phyloP scores from a whole-genome alignment of 169 alveolate genomes.

The Cryptosporidium felis region DNA sequence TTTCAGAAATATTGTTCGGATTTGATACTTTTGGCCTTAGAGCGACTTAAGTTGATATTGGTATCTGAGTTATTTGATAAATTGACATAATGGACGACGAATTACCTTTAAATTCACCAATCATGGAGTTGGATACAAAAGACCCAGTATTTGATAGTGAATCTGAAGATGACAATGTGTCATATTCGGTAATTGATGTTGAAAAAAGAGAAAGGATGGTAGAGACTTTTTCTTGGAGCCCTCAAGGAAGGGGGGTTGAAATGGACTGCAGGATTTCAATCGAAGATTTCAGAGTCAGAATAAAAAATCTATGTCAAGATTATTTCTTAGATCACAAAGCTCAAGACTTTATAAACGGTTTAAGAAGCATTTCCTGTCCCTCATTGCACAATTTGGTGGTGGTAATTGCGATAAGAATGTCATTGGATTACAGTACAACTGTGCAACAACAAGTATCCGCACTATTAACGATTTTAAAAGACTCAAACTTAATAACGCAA shows the following conservation, averaged over 20 bases:
- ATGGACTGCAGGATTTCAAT: conserved; percentile 11
- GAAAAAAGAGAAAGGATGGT: conserved; percentile 69
- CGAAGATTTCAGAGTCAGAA: conserved; percentile 46
- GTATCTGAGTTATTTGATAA: too few relatives aligned
- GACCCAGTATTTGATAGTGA: conserved; percentile 69
- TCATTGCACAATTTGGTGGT: conserved; percentile 58
- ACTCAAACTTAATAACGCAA: conserved; percentile 40
- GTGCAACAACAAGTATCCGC: conserved; percentile 71
- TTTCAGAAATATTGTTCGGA: too few relatives aligned
- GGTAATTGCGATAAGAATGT: conserved; percentile 63
- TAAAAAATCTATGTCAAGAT: conserved; percentile 62
- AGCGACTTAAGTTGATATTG: too few relatives aligned
- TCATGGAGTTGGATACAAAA: conserved; percentile 32
- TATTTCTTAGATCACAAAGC: conserved; percentile 56
- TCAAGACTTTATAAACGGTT: conserved; percentile 64
- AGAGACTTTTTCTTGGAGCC: conserved; percentile 69
- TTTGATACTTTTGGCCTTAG: too few relatives aligned
- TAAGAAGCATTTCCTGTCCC: conserved; percentile 30
- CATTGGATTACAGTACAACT: conserved; percentile 50
- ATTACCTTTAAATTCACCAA: conserved; percentile 32
- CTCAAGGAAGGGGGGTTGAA: conserved; percentile 68
- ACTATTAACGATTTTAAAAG: conserved; percentile 51
- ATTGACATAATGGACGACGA: conserved; percentile 47
- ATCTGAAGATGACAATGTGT: conserved; percentile 66
- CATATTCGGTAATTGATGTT: conserved; percentile 67